These are phyloP conservation scores for Silene conica DNA, from an alignment of 148 eudicot species.

Conservation along the genomic window DNA sequence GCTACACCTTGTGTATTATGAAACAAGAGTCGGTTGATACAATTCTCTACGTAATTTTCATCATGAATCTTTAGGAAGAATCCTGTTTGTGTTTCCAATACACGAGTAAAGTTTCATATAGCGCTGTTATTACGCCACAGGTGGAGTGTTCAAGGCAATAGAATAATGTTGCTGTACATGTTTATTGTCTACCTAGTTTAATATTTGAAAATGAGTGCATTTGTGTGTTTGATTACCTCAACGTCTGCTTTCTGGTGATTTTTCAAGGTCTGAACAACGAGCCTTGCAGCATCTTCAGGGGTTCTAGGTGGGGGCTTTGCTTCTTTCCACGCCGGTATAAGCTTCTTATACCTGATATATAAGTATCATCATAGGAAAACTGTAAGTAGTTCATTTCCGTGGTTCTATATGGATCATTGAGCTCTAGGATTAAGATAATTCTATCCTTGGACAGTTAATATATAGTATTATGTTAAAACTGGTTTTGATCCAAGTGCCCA, in stretches of 20 bases:
- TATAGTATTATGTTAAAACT: neutral
- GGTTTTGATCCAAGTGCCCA: neutral
- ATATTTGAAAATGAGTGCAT: neutral
- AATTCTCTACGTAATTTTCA: neutral
- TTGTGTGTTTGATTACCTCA: constrained; percentile 42
- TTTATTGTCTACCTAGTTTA: no score
- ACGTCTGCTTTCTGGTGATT: constrained; percentile 80
- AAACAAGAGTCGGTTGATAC: neutral
- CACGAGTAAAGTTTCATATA: no score
- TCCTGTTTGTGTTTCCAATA: neutral
- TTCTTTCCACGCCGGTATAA: constrained; percentile 81
- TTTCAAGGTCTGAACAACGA: constrained; percentile 62
- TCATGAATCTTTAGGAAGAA: neutral
- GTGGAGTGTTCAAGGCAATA: no score
- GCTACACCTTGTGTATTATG: neutral
- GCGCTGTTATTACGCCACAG: no score
- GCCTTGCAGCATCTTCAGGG: constrained; percentile 87
- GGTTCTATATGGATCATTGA: neutral
- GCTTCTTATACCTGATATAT: constrained; percentile 67
- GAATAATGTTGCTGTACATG: neutral
- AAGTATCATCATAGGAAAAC: neutral
- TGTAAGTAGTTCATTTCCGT: neutral
- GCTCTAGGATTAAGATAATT: neutral
- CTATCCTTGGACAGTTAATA: neutral
- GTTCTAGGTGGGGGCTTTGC: constrained; percentile 76